Conservation (phyloP, 2,329 filamentous ascomycete species). For the Hansfordia pulvinata region DNA sequence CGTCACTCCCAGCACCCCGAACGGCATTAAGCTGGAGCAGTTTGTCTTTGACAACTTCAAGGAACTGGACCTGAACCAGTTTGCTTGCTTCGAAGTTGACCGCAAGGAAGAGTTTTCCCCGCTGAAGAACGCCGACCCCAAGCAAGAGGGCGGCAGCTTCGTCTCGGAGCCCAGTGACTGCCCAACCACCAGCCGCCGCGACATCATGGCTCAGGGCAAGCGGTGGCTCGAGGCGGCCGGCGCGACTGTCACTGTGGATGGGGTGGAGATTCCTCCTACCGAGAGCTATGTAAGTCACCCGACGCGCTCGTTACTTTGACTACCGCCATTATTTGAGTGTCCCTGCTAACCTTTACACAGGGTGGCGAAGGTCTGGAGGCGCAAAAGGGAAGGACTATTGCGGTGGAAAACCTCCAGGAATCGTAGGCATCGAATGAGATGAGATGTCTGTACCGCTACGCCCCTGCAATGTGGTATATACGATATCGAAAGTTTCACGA, state of each 20-base stretch:
- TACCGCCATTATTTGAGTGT: background rate
- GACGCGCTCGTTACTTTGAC: background rate
- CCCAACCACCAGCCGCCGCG: conserved; percentile 78
- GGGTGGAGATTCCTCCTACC: conserved; percentile 82
- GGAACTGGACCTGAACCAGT: conserved; percentile 70
- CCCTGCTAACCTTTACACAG: conserved; percentile 19
- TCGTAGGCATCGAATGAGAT: too few relatives aligned
- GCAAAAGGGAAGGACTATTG: conserved; percentile 37
- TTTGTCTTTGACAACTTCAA: conserved; percentile 99
- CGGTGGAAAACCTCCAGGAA: too few relatives aligned
- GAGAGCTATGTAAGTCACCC: conserved; percentile 77
- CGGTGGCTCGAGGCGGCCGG: conserved; percentile 76
- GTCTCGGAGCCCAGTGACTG: conserved; percentile 54
- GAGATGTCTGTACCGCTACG: too few relatives aligned
- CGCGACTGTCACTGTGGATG: conserved; percentile 55
- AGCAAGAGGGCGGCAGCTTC: conserved; percentile 65
- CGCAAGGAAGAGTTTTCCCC: conserved; percentile 98
- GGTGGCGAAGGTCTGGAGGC: conserved; percentile 49
- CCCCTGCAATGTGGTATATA: too few relatives aligned
- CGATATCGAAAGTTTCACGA: too few relatives aligned
- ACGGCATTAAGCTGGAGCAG: conserved; percentile 97
- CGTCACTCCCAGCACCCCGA: conserved; percentile 86
- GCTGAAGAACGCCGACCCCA: conserved; percentile 63
- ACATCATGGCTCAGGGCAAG: conserved; percentile 82
- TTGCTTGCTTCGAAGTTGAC: conserved; percentile 90